Percentiles rank a stretch among this genome's conserved stretches.
Evolutionary conservation across 306 rosid species (phyloP).

Genomic region (Medicago truncatula): MtrunA17r5.0-ANR NC_053044.1:49301001-49301500

Average conservation of each 20-base stretch:
- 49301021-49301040: slow-evolving; percentile 29
- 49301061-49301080: slow-evolving; percentile 25
- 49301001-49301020: slow-evolving; percentile 37
- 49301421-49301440: slow-evolving; percentile 23
- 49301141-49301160: slow-evolving; percentile 98
- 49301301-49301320: slow-evolving; percentile 12
- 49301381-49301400: neutral
- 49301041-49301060: slow-evolving; percentile 25
- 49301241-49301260: slow-evolving; percentile 99
- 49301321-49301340: slow-evolving; percentile 17
- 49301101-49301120: slow-evolving; percentile 91
- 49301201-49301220: slow-evolving; percentile 98
- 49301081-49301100: slow-evolving; percentile 76
- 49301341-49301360: slow-evolving; percentile 23
- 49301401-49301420: slow-evolving; percentile 1
- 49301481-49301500: slow-evolving; percentile 90
- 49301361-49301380: slow-evolving; percentile 16
- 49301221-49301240: slow-evolving; percentile 98
- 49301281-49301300: slow-evolving; percentile 7
- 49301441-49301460: slow-evolving; percentile 16
- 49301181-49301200: slow-evolving; percentile 96
- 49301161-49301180: slow-evolving; percentile 87
- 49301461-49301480: slow-evolving; percentile 27
- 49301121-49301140: slow-evolving; percentile 93
- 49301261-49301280: slow-evolving; percentile 50